Evolutionary conservation across 164 flowering plant genomes (phyloP).

Genomic region (Vitis riparia): DNA sequence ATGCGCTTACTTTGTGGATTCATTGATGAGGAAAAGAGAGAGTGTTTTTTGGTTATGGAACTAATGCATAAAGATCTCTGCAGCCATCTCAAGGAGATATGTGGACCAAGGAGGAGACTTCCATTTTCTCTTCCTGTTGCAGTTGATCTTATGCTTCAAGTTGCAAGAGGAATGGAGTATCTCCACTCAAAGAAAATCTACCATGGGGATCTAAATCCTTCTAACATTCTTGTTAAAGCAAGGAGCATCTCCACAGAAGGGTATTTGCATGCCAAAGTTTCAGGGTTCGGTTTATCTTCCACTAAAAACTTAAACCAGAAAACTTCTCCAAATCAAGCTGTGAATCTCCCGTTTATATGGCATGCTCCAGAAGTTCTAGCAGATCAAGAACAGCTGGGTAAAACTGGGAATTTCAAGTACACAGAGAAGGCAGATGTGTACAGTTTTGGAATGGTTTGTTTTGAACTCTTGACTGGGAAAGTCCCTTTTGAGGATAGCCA

Average conservation of each 20-base stretch:
- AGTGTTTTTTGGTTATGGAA: conserved; percentile 68
- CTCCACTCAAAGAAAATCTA: conserved; percentile 69
- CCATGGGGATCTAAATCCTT: conserved; percentile 77
- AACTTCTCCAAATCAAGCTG: conserved; percentile 31
- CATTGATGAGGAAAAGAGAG: conserved; percentile 72
- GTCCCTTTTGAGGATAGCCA: conserved; percentile 89
- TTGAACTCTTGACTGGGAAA: conserved; percentile 84
- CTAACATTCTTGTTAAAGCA: conserved; percentile 58
- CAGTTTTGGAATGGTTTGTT: conserved; percentile 89
- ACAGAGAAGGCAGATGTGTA: conserved; percentile 84
- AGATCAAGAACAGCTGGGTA: conserved; percentile 56
- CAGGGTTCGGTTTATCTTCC: conserved; percentile 61
- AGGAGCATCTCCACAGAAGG: conserved; percentile 47
- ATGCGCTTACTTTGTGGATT: conserved; percentile 59
- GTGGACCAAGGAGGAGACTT: conserved; percentile 49
- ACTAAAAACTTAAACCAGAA: conserved; percentile 17
- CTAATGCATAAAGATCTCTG: conserved; percentile 65
- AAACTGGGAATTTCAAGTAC: conserved; percentile 28
- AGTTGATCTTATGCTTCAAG: conserved; percentile 81
- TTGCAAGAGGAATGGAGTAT: conserved; percentile 97
- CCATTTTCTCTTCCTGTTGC: conserved; percentile 71
- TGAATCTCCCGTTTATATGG: conserved; percentile 57
- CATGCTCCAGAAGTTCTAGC: conserved; percentile 79
- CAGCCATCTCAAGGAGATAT: conserved; percentile 57
- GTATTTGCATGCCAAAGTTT: conserved; percentile 62